phyloP scores from a whole-genome alignment of 306 rosid species.

The Casuarina cunninghamiana region DNA sequence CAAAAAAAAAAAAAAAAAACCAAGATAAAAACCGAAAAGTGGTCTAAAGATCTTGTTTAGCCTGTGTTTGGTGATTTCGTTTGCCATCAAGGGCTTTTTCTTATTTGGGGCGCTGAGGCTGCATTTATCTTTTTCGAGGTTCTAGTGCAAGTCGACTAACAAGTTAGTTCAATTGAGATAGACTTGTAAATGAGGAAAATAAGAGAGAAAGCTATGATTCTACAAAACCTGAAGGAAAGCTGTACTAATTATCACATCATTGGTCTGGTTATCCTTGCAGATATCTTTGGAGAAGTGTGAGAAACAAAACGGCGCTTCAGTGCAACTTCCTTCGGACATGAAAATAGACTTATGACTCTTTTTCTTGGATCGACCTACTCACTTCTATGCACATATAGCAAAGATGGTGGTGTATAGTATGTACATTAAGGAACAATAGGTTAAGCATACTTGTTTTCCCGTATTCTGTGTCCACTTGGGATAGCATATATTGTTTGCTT shows the following conservation, averaged over 20 bases:
- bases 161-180: background rate
- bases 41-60: background rate
- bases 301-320: constrained; percentile 37
- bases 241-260: constrained; percentile 18
- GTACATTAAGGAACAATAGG: constrained; percentile 15
- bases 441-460: constrained; percentile 27
- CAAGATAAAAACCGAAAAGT: background rate
- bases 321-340: constrained; percentile 31
- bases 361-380: constrained; percentile 11
- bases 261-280: constrained; percentile 44
- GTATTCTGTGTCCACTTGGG: background rate
- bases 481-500: background rate
- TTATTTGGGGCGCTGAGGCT: background rate
- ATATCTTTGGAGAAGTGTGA: constrained; percentile 69
- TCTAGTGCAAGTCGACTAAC: background rate
- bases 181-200: background rate
- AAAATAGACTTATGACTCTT: constrained; percentile 39
- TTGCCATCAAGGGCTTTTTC: background rate
- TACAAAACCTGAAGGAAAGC: background rate
- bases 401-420: constrained; percentile 34
- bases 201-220: background rate
- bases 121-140: background rate
- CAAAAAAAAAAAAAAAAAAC: background rate
- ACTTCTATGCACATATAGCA: constrained; percentile 28
- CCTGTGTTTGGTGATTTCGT: background rate